Evolutionary conservation across 345 rosid species (phyloP).

Genomic region (Syzygium oleosum): DNA sequence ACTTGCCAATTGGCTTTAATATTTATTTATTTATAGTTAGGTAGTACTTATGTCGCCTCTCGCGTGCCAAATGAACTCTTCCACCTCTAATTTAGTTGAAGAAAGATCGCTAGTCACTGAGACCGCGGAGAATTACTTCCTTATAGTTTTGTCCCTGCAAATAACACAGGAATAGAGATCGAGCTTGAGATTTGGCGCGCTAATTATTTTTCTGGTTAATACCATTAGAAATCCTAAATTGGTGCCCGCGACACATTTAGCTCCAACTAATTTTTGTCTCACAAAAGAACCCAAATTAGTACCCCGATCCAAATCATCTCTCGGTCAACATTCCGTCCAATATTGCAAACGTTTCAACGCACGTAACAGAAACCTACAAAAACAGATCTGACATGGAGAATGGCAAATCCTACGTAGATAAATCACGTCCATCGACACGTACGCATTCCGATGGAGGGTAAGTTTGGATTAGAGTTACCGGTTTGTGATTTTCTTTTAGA

Average conservation of each 20-base stretch:
- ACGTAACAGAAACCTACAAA: no score
- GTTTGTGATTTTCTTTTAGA: rapidly evolving
- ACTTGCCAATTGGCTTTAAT: background rate
- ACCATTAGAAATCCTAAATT: background rate
- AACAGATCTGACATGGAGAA: background rate
- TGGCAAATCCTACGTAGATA: rapidly evolving
- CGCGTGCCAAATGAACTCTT: background rate
- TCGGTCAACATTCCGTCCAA: background rate
- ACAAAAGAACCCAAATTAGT: rapidly evolving
- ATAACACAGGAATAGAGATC: background rate
- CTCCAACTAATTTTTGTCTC: background rate
- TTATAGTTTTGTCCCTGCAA: background rate
- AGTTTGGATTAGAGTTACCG: background rate
- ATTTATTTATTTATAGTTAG: background rate
- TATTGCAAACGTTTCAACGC: background rate
- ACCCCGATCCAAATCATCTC: background rate
- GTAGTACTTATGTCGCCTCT: no score
- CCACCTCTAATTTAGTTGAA: background rate
- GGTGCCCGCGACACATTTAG: background rate
- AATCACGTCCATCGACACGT: rapidly evolving
- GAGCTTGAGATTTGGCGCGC: background rate
- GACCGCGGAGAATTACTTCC: background rate
- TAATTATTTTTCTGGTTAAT: background rate
- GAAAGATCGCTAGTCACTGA: no score
- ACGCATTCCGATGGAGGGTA: background rate